These are phyloP conservation scores for Fragaria nilgerrensis DNA, from an alignment of 306 rosid genomes.

Conservation along the genomic window DNA sequence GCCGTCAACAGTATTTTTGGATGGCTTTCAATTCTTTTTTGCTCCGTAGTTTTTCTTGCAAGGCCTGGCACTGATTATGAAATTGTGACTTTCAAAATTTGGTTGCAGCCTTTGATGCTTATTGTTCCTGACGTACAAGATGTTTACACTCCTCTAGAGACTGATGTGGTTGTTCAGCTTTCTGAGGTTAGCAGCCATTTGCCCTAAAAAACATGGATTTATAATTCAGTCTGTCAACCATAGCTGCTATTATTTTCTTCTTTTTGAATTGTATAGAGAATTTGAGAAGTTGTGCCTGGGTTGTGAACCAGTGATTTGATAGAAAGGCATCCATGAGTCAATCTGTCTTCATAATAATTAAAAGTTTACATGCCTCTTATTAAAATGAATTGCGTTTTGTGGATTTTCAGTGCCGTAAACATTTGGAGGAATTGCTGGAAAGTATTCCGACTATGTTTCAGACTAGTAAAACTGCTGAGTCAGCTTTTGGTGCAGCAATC, in stretches of 20 bases:
- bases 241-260: constrained; percentile 11
- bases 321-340: constrained; percentile 10
- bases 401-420: constrained; percentile 77
- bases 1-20: not conserved
- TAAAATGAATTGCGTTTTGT: constrained; percentile 24
- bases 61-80: constrained; percentile 24
- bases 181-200: constrained; percentile 64
- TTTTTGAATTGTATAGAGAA: constrained; percentile 8
- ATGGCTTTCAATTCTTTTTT: constrained; percentile 1
- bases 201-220: constrained; percentile 3
- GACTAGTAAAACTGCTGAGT: constrained; percentile 78
- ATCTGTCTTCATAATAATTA: constrained; percentile 6
- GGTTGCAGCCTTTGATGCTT: constrained; percentile 90
- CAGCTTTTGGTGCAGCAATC: constrained; percentile 96
- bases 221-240: constrained; percentile 4
- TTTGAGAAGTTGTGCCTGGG: not conserved
- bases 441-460: constrained; percentile 92
- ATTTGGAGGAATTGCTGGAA: constrained; percentile 81
- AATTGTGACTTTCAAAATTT: constrained; percentile 24
- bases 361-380: constrained; percentile 1
- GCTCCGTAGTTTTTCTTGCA: not conserved
- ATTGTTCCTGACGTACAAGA: constrained; percentile 98
- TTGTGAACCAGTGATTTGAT: constrained; percentile 10
- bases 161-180: constrained; percentile 86
- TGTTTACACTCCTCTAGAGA: constrained; percentile 92